Evolutionary conservation across 164 flowering plant species (phyloP).

Genomic region (Pachysandra terminalis): DNA sequence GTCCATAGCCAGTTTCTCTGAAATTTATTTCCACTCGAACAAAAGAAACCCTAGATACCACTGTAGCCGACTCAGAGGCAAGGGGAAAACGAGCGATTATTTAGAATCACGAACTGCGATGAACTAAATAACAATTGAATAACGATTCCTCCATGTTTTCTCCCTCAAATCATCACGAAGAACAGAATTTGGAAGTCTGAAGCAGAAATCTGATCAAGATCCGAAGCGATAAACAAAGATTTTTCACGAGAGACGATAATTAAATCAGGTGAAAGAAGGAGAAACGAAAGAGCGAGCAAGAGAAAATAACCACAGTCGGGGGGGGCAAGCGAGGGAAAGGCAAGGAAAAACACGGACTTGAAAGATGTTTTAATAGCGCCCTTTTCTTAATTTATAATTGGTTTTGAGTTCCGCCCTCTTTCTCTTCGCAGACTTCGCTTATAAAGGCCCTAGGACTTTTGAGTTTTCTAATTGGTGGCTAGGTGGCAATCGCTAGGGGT

Average conservation of each 20-base stretch:
- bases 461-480: too few relatives aligned
- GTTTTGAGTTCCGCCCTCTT: not conserved
- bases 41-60: slow-evolving; percentile 1
- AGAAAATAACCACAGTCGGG: too few relatives aligned
- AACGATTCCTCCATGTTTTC: not conserved
- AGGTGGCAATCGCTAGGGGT: too few relatives aligned
- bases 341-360: not conserved
- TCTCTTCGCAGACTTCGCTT: too few relatives aligned
- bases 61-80: not conserved
- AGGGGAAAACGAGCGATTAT: not conserved
- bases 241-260: not conserved
- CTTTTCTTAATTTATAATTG: slow-evolving; percentile 1
- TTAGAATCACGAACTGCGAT: not conserved
- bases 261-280: not conserved
- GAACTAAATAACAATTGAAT: not conserved
- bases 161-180: not conserved
- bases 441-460: too few relatives aligned
- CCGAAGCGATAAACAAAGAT: not conserved
- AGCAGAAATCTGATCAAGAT: not conserved
- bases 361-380: not conserved
- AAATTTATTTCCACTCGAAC: not conserved
- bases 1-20: slow-evolving; percentile 34
- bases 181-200: not conserved
- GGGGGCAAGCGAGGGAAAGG: not conserved
- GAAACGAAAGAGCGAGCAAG: not conserved